Base-by-base conservation (phyloP, 75 land plant species). In the Cryptomeria japonica region DNA sequence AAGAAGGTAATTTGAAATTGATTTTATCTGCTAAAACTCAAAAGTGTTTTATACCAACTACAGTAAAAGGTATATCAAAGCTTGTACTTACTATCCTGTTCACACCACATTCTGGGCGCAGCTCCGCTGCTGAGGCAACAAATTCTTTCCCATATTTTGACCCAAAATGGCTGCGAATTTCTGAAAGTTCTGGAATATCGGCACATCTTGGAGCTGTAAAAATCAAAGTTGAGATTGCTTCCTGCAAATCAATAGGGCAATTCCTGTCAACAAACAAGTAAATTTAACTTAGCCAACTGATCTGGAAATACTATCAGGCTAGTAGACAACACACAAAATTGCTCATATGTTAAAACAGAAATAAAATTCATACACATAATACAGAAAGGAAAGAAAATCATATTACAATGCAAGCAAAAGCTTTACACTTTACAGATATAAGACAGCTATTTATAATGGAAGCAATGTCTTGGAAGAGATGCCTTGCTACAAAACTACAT, bases 81-180 rank as follows among this genome's bases (percentile, higher is more conserved):
- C 53, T 22, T 41, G 56, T n/a, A 89, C 93, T 68, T 90, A 97
- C 99, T 91, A 88, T 85, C 58, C 95, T 94, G 86, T 90, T 95
- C 25, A 98, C 99, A 32, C 99, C 99, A 97, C 95, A 95, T 46
- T 93, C 93, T 68, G 99, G 97, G 19, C 99, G 94, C 42, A 97
- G 83, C 86, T 97, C 99, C 68, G 93, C 91, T 53, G 98, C 99
- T 13, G 97, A 89, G 84, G 96, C 86, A 7, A 90, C 90, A 91
- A 97, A 97, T 28, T 97, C 99, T 91, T 97, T 97, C 37, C 99
- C 99, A 92, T 97, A 97, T 79, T 97, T 97, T 28, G 92, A 84
- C 68, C 91, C 90, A 88, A 97, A 95, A 82, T 93, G 95, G 51
- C 91, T 93, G 85, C 92, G 91, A 53, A 96, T 89, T 85, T 97